phyloP scores from a whole-genome alignment of 2,329 filamentous ascomycete genomes.

The Clonostachys chloroleuca region DNA sequence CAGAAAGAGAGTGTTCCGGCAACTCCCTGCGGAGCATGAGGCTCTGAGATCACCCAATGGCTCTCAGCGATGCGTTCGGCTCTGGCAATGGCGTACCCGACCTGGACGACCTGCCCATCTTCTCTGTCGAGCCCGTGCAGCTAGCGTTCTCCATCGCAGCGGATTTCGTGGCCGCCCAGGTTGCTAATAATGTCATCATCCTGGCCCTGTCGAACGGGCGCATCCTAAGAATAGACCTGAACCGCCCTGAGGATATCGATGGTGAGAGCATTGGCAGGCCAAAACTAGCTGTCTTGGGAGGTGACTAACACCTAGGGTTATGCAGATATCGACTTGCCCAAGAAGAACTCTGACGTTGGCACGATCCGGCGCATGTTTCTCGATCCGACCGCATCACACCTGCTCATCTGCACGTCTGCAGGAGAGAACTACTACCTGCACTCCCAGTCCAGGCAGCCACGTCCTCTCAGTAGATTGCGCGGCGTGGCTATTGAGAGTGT shows the following conservation, averaged over 20 bases:
- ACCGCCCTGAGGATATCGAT: slow-evolving; percentile 93
- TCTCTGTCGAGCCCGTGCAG: slow-evolving; percentile 88
- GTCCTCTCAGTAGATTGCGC: slow-evolving; percentile 75
- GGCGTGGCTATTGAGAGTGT: slow-evolving; percentile 85
- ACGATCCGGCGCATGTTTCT: slow-evolving; percentile 96
- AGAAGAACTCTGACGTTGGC: slow-evolving; percentile 85
- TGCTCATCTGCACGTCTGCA: slow-evolving; percentile 84
- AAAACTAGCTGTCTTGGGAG: not conserved
- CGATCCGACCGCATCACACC: slow-evolving; percentile 91
- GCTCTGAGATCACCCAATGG: slow-evolving; percentile 15
- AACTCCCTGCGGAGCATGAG: too few relatives aligned
- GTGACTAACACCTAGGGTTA: too few relatives aligned
- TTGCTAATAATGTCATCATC: slow-evolving; percentile 94
- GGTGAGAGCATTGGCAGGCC: slow-evolving; percentile 39
- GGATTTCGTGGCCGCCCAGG: slow-evolving; percentile 93
- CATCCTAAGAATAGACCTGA: slow-evolving; percentile 89
- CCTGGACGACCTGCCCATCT: slow-evolving; percentile 75
- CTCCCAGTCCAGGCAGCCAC: slow-evolving; percentile 85
- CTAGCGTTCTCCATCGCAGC: slow-evolving; percentile 92
- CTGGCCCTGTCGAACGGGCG: slow-evolving; percentile 88
- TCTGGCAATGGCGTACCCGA: slow-evolving; percentile 44
- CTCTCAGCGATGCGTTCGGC: slow-evolving; percentile 61
- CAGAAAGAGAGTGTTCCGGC: too few relatives aligned
- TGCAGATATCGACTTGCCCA: slow-evolving; percentile 91
- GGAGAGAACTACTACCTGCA: slow-evolving; percentile 98